phyloP scores from a whole-genome alignment of 306 rosid species.

The Castanea sativa region DNA sequence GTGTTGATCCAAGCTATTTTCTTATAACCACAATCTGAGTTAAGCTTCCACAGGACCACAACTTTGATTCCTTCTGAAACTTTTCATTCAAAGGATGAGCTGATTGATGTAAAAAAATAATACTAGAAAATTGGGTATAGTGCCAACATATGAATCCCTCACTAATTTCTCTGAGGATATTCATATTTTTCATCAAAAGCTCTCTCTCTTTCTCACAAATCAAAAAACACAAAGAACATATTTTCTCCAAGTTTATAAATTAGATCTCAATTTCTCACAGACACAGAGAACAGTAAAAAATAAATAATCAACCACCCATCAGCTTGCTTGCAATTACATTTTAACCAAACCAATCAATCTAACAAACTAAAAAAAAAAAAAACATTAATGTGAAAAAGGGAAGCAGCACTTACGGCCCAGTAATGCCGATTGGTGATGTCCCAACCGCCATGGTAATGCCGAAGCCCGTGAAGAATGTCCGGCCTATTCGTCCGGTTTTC shows the following conservation, averaged over 20 bases:
- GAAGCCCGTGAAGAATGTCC: conserved; percentile 67
- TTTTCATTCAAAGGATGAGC: neutral
- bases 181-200: neutral
- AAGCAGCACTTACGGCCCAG: conserved; percentile 83
- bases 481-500: conserved; percentile 81
- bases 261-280: neutral
- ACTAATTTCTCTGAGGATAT: neutral
- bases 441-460: conserved; percentile 80
- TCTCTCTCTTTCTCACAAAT: neutral
- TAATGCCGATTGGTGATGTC: conserved; percentile 73
- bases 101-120: neutral
- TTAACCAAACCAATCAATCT: conserved; percentile 1
- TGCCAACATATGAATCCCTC: neutral
- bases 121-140: neutral
- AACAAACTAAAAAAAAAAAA: neutral
- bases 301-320: neutral
- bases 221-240: neutral
- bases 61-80: neutral
- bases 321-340: neutral
- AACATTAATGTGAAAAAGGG: neutral
- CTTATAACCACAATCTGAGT: neutral
- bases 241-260: neutral
- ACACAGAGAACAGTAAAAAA: neutral
- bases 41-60: neutral
- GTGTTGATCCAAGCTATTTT: neutral